These are phyloP conservation scores for Suhomyces sp. DNA, from an alignment of 805 yeast species.

Conservation along the genomic window DNA sequence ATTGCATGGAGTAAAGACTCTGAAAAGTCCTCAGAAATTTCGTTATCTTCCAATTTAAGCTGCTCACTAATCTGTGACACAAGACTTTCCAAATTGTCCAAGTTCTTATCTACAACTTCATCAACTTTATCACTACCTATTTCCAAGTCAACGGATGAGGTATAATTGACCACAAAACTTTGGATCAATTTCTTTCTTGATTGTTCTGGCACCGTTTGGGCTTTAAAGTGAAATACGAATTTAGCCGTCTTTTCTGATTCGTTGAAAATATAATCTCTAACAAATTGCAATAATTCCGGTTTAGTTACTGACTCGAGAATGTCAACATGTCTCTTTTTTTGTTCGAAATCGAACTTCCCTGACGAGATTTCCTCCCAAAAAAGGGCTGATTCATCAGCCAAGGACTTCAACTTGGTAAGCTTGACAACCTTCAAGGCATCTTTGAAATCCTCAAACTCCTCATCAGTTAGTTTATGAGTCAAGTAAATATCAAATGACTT, in stretches of 20 bases:
- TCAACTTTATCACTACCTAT: constrained; percentile 26
- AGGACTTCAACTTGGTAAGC: constrained; percentile 69
- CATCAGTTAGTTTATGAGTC: constrained; percentile 48
- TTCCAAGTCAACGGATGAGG: constrained; percentile 19
- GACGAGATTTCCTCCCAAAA: constrained; percentile 66
- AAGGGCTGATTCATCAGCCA: constrained; percentile 68
- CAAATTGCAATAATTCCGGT: constrained; percentile 57
- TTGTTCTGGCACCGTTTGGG: constrained; percentile 38
- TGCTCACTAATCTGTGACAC: constrained; percentile 13
- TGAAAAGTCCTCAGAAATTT: constrained; percentile 12
- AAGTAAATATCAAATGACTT: constrained; percentile 45
- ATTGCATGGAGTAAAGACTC: constrained; percentile 14
- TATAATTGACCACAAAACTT: constrained; percentile 25
- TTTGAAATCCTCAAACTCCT: constrained; percentile 67
- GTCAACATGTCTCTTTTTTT: constrained; percentile 55
- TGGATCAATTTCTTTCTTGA: constrained; percentile 19
- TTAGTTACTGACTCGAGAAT: constrained; percentile 52
- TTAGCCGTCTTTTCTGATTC: constrained; percentile 15
- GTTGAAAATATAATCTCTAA: constrained; percentile 38
- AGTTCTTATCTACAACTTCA: constrained; percentile 11
- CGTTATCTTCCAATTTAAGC: constrained; percentile 23
- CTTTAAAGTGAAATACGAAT: constrained; percentile 45
- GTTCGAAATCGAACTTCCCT: constrained; percentile 76
- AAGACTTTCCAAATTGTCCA: constrained; percentile 7
- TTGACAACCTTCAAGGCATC: constrained; percentile 65